These are phyloP conservation scores for Leccinum olivaceopallidum DNA, from an alignment of 768 basidiomycete species.

Conservation along the genomic window DNA sequence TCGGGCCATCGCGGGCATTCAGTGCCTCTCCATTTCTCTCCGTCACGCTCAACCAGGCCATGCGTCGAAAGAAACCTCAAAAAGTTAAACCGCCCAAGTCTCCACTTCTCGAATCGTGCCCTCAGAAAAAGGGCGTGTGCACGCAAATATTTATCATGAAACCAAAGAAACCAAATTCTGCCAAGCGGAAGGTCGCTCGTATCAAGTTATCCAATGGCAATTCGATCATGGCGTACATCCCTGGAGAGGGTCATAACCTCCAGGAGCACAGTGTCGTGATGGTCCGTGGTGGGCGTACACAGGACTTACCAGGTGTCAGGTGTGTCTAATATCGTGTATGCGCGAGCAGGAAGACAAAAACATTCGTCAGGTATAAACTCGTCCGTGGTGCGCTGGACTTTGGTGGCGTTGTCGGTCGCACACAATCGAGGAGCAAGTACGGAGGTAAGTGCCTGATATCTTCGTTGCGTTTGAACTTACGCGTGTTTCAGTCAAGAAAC, in stretches of 20 bases:
- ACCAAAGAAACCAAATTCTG: slow-evolving; percentile 98
- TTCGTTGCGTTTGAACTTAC: slow-evolving; percentile 6
- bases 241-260: slow-evolving; percentile 96
- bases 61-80: slow-evolving; percentile 69
- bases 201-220: slow-evolving; percentile 91
- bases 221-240: slow-evolving; percentile 90
- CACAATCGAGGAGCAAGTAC: slow-evolving; percentile 85
- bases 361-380: slow-evolving; percentile 77
- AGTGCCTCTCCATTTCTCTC: slow-evolving; percentile 57
- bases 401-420: slow-evolving; percentile 83
- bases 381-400: slow-evolving; percentile 93
- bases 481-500: slow-evolving; percentile 72
- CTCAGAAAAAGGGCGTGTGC: slow-evolving; percentile 92
- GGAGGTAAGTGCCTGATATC: slow-evolving; percentile 59
- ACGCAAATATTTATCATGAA: slow-evolving; percentile 75
- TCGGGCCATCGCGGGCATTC: slow-evolving; percentile 48
- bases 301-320: slow-evolving; percentile 98
- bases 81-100: slow-evolving; percentile 52
- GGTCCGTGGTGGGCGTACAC: slow-evolving; percentile 92
- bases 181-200: slow-evolving; percentile 94
- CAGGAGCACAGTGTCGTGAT: slow-evolving; percentile 97
- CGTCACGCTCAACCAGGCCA: slow-evolving; percentile 85
- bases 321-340: slow-evolving; percentile 39
- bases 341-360: not conserved
- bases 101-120: slow-evolving; percentile 76